Evolutionary conservation across 257 asterid species (phyloP), one percentile per base, ranked within the genome.

Genomic region (Petunia axillaris): DNA sequence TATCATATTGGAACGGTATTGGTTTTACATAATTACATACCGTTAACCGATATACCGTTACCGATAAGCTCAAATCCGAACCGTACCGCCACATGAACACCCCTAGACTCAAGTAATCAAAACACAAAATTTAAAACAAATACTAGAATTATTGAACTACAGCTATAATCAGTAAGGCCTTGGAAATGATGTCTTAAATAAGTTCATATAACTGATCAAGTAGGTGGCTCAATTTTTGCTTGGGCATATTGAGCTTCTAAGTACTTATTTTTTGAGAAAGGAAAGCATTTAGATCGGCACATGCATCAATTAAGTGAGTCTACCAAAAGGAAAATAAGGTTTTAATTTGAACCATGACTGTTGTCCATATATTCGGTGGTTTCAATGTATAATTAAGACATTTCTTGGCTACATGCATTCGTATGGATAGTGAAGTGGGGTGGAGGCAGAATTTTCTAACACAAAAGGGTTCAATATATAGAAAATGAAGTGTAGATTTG

Each of bases 261-360:
- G 25, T 25, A 25, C 25, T 52, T 52, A 9, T 52, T 52, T 52
- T 48, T 46, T 44, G 6, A 11, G 77, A 71, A 71, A 25, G 10
- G 10, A 48, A 71, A 71, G 59, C 41, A 71, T 71, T 48, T 25
- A 48, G 37, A 70, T 16, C 59, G 25, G 25, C 59, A 70, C 77
- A 70, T 46, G 41, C 0, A n/a, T 11, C 5, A 71, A 35, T 15
- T 5, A 25, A 16, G 25, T 25, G 25, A 25, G 50, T 25, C 16
- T 35, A 48, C 8, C 5, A 48, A 5, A 10, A 46, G 5, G 3
- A 48, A 71, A 46, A 48, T 48, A 48, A 48, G 0, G 6, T 5
- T 71, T 48, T 25, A 25, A 25, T 25, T 25, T 35, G 1, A 4
- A 5, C 43, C 35, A 48, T 48, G 60, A 71, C 3, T 70, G 5